Evolutionary conservation across 176 grass and related monocot species (phyloP).

Genomic region (Neostapfia colusana): DNA sequence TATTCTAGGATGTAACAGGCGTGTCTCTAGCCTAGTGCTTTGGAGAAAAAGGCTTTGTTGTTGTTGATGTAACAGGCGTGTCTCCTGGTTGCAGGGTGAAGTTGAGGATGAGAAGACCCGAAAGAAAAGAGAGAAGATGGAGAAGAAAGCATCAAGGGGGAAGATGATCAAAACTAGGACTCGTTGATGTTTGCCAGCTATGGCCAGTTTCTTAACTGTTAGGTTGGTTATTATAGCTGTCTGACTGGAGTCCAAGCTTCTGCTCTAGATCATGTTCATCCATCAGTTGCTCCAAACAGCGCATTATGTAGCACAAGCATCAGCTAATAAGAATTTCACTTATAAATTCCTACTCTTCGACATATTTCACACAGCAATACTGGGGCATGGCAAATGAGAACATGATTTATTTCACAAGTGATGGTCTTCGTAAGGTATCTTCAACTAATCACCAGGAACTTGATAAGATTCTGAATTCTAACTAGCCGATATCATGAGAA

Average conservation of each 20-base stretch:
- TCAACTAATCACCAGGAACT: no score
- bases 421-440: no score
- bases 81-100: conserved; percentile 50
- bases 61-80: not conserved
- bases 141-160: conserved; percentile 85
- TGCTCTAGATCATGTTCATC: conserved; percentile 8
- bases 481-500: no score
- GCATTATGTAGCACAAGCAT: not conserved
- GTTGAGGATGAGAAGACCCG: conserved; percentile 85
- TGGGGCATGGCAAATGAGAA: no score
- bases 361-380: no score
- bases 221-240: conserved; percentile 36
- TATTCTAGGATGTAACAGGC: conserved; percentile 5
- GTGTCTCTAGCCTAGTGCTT: no score
- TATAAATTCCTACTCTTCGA: no score
- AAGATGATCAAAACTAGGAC: conserved; percentile 80
- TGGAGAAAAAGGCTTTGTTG: no score
- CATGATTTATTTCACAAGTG: no score
- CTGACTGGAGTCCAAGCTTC: conserved; percentile 26
- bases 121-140: conserved; percentile 96
- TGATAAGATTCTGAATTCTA: no score
- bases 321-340: no score
- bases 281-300: conserved; percentile 24
- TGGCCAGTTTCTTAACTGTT: not conserved
- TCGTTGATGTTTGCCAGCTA: conserved; percentile 45